Conservation (phyloP, 2,329 filamentous ascomycete genomes). For the Salinomyces thailandicus region DNA sequence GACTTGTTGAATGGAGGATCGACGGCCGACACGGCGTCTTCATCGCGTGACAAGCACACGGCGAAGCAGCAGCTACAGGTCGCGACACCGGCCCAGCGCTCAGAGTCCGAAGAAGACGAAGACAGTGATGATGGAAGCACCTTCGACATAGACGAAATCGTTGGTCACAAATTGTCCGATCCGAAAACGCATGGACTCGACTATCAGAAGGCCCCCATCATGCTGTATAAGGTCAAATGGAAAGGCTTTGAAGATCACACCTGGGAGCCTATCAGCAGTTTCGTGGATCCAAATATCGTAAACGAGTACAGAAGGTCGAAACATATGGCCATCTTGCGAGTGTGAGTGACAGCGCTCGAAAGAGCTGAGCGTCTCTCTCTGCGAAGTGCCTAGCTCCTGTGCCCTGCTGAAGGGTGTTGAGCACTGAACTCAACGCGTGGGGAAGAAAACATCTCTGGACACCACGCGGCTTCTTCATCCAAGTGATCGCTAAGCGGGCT, state of each 20-base stretch:
- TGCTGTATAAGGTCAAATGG: conserved; percentile 27
- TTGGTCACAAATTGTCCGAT: conserved; percentile 21
- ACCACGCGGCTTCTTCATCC: no score
- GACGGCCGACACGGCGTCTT: no score
- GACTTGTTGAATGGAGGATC: no score
- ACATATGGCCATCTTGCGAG: no score
- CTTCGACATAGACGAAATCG: conserved; percentile 16
- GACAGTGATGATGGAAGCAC: conserved; percentile 4
- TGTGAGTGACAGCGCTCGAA: no score
- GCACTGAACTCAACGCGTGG: no score
- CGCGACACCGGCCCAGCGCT: background rate
- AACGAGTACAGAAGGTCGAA: conserved; percentile 16
- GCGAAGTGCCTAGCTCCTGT: no score
- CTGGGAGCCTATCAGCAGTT: conserved; percentile 25
- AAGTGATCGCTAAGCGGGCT: no score
- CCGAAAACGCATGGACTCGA: conserved; percentile 18
- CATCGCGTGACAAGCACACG: background rate
- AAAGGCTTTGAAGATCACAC: conserved; percentile 21
- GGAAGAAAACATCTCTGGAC: no score
- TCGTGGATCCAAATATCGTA: conserved; percentile 18
- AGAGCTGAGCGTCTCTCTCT: no score
- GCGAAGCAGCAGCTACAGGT: background rate
- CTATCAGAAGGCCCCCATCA: conserved; percentile 16
- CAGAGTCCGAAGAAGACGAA: conserved; percentile 1
- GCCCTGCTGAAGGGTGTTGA: no score